These are phyloP conservation scores for Glycine soja DNA, from an alignment of 306 rosid genomes.

Conservation along the genomic window DNA sequence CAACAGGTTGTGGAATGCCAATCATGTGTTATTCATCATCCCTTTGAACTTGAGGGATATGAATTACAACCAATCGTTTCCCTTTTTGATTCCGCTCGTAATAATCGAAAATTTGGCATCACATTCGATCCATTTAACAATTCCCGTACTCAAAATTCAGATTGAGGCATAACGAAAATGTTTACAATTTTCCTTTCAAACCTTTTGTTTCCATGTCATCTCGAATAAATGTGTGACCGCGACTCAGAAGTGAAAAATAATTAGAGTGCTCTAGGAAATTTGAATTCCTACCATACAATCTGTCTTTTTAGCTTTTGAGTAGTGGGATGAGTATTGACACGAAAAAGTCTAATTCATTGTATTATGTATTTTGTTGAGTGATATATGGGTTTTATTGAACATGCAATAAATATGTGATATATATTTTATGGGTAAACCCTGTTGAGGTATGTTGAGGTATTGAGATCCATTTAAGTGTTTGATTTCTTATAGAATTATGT, in stretches of 20 bases:
- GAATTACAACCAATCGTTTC: no score
- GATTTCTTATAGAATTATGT: no score
- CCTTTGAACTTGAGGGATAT: no score
- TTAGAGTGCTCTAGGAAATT: slow-evolving; percentile 11
- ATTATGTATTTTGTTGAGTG: background rate
- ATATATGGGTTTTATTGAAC: background rate
- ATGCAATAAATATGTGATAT: background rate
- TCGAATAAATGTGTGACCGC: background rate
- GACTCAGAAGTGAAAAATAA: background rate
- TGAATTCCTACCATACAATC: background rate
- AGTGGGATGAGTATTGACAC: background rate
- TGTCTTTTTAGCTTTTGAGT: background rate
- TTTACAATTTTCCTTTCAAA: background rate
- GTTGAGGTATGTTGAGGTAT: background rate
- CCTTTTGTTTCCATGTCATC: background rate
- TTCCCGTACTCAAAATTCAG: background rate
- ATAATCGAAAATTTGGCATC: background rate
- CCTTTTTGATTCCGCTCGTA: background rate
- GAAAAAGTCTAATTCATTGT: background rate
- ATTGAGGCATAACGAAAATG: background rate
- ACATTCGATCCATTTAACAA: background rate
- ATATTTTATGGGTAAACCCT: no score
- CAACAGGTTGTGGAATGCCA: no score
- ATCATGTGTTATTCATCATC: no score
- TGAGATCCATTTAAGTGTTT: background rate